These are phyloP conservation scores for Meyerozyma elateridarum DNA, from an alignment of 1,139 yeast species.

Conservation along the genomic window DNA sequence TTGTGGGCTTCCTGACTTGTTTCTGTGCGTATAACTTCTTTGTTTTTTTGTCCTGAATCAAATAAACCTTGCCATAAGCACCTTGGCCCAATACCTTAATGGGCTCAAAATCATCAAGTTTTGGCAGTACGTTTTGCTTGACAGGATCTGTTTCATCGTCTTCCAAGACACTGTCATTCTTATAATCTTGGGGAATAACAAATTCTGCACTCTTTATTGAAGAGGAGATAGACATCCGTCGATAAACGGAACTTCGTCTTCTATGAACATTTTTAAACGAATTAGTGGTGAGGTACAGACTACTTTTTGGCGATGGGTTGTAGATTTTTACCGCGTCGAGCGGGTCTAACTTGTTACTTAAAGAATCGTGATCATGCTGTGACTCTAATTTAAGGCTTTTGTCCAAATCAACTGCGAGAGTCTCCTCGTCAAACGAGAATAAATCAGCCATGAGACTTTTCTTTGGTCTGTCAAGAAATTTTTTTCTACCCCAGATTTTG, in stretches of 20 bases:
- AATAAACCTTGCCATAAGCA: slow-evolving; percentile 39
- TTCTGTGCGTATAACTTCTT: slow-evolving; percentile 38
- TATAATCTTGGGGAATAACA: slow-evolving; percentile 18
- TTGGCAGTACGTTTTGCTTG: slow-evolving; percentile 11
- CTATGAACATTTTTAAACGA: too few species aligned
- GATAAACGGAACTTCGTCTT: slow-evolving; percentile 20
- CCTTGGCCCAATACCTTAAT: slow-evolving; percentile 40
- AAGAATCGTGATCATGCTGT: slow-evolving; percentile 2
- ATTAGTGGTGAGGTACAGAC: too few species aligned
- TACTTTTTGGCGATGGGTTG: too few species aligned
- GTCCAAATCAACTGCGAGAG: slow-evolving; percentile 10
- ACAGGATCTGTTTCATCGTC: slow-evolving; percentile 2
- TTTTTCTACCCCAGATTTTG: slow-evolving; percentile 4
- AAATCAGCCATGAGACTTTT: slow-evolving; percentile 7
- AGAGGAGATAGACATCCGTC: slow-evolving; percentile 19
- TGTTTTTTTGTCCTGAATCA: slow-evolving; percentile 31
- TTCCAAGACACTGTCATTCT: slow-evolving; percentile 10
- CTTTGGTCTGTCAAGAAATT: too few species aligned
- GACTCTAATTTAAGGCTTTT: slow-evolving; percentile 4
- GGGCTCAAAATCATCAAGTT: slow-evolving; percentile 30
- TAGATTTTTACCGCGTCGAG: slow-evolving; percentile 1
- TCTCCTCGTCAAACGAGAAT: slow-evolving; percentile 22
- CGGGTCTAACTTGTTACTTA: not conserved
- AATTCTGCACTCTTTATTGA: slow-evolving; percentile 17
- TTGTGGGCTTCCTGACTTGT: slow-evolving; percentile 35